Evolutionary conservation across 2,329 filamentous ascomycete species (phyloP).

Genomic region (Neonectria punicea): DNA sequence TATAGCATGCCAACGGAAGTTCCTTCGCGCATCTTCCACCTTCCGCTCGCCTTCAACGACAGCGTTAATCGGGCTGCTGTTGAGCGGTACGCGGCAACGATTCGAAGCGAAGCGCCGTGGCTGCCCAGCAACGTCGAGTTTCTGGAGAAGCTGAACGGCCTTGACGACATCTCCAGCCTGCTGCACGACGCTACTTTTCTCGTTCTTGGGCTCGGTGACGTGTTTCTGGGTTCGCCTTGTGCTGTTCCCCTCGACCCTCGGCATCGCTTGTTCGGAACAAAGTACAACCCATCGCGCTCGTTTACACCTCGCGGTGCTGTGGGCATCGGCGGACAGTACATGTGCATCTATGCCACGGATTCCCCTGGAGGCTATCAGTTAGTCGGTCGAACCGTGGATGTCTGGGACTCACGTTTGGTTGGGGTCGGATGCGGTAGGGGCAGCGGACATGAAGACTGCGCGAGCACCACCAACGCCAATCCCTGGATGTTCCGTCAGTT

Average conservation of each 20-base stretch:
- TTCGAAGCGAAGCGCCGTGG: slow-evolving; percentile 69
- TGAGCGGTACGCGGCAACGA: slow-evolving; percentile 69
- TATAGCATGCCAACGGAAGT: slow-evolving; percentile 39
- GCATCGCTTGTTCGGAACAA: slow-evolving; percentile 50
- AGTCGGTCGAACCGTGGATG: slow-evolving; percentile 48
- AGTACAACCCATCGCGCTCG: slow-evolving; percentile 52
- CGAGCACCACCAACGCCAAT: slow-evolving; percentile 3
- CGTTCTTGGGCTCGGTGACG: slow-evolving; percentile 52
- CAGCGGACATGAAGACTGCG: not conserved
- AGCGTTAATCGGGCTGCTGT: slow-evolving; percentile 60
- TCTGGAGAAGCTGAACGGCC: slow-evolving; percentile 48
- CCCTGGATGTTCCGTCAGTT: slow-evolving; percentile 48
- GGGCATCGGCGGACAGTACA: slow-evolving; percentile 51
- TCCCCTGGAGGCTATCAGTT: slow-evolving; percentile 53
- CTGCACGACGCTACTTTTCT: slow-evolving; percentile 49
- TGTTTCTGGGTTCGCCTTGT: slow-evolving; percentile 53
- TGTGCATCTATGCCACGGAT: slow-evolving; percentile 53
- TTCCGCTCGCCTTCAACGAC: slow-evolving; percentile 54
- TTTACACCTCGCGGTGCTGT: slow-evolving; percentile 50
- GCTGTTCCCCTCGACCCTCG: slow-evolving; percentile 49
- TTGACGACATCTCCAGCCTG: slow-evolving; percentile 41
- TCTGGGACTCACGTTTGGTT: slow-evolving; percentile 44
- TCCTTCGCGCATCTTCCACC: slow-evolving; percentile 44
- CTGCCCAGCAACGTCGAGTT: slow-evolving; percentile 72
- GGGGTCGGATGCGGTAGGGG: not conserved